phyloP scores from a whole-genome alignment of 2,329 filamentous ascomycete species.

The Blastomyces gilchristii region DNA sequence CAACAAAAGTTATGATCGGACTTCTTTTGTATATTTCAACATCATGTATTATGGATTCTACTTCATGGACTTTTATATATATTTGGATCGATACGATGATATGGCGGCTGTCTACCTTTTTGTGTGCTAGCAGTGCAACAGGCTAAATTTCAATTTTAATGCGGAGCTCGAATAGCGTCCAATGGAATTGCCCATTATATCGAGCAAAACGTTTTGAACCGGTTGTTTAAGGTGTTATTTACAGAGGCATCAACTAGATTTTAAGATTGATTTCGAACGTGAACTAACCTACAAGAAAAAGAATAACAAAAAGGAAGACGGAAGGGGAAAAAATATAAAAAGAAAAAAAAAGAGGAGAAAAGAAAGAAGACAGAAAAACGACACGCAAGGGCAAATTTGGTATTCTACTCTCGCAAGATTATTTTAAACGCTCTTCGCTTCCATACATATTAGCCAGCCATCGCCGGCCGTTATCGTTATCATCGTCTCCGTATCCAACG shows the following conservation, averaged over 20 bases:
- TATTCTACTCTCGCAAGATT: constrained; percentile 4
- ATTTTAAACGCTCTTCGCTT: not conserved
- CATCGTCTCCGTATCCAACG: not conserved
- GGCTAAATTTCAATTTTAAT: not conserved
- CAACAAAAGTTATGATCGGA: not conserved
- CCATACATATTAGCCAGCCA: constrained; percentile 5
- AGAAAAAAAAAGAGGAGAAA: not conserved
- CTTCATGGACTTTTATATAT: not conserved
- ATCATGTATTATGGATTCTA: not conserved
- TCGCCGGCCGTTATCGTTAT: not conserved
- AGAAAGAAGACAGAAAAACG: not conserved
- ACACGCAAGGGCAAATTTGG: not conserved
- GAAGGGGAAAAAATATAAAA: not conserved
- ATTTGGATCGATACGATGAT: not conserved
- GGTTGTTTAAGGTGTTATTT: not conserved
- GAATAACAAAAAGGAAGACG: too few species aligned
- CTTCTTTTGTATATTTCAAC: not conserved
- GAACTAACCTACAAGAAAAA: not conserved
- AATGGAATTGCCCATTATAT: not conserved
- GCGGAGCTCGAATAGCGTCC: not conserved
- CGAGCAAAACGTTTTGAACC: too few species aligned
- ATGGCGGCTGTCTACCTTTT: too few species aligned
- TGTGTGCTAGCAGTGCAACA: not conserved
- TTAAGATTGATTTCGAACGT: not conserved
- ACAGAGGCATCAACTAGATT: not conserved